Base-by-base conservation (phyloP, 257 asterid species). In the Marsdenia floribunda region DNA sequence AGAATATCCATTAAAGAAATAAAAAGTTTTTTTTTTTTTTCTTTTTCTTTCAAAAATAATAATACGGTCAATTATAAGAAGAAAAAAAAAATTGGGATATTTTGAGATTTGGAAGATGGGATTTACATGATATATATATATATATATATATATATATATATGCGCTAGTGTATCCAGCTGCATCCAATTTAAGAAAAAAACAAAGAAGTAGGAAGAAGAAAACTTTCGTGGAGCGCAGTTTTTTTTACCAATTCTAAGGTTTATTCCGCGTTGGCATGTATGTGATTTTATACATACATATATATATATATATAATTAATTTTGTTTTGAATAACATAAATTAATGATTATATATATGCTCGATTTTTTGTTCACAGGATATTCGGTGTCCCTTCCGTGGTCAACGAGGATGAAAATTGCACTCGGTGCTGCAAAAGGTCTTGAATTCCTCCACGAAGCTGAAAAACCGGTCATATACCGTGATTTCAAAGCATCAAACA, bases 361-460 rank as follows among this genome's bases (percentile, higher is more conserved):
- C 1, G 12, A 44, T 29, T 29, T 29, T 29, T 29, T 29, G 6
- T 44, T 22, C n/a, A 24, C 85, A 93, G 98, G 94, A 81, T 91
- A 79, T 83, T 90, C 98, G 6, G 90, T 81, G 70, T 87, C 97
- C 72, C 93, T 93, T 63, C 93, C 98, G 46, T 93, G 98, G 98
- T 79, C 93, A 60, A 85, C 95, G 35, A 87, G 98, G 73, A 87
- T 93, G 88, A 91, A 91, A 77, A 93, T 93, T 59, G 97, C 97
- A 16, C 66, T 83, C 73, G 98, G 97, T 71, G 97, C 97, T 72
- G 98, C 98, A 15, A 87, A 90, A 70, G 98, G 97, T 10, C 96
- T 93, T 33, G 96, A 88, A 13, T 91, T 91, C 81, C 96, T 93
- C n/a, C 98, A 93, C 44, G 98, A 90, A 80, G 94, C 98, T 54